These are phyloP conservation scores for Brassica napus DNA, from an alignment of 345 rosid species.

Conservation along the genomic window Da-Ae NC_063435.1:10501-11000, in stretches of 20 bases:
- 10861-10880: not conserved
- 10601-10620: not conserved
- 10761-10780: not conserved
- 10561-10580: constrained; percentile 40
- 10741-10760: not conserved
- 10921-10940: constrained; percentile 40
- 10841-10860: not conserved
- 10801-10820: not conserved
- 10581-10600: constrained; percentile 30
- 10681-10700: constrained; percentile 43
- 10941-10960: constrained; percentile 9
- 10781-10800: not conserved
- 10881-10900: constrained; percentile 4
- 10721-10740: constrained; percentile 24
- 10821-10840: not conserved
- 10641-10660: constrained; percentile 41
- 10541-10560: not conserved
- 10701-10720: constrained; percentile 38
- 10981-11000: constrained; percentile 13
- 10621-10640: constrained; percentile 4
- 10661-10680: constrained; percentile 56
- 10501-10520: constrained; percentile 41
- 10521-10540: constrained; percentile 49
- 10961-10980: not conserved
- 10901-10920: constrained; percentile 35